Conservation (phyloP, 305 asterid genomes). For the Striga hermonthica region DNA sequence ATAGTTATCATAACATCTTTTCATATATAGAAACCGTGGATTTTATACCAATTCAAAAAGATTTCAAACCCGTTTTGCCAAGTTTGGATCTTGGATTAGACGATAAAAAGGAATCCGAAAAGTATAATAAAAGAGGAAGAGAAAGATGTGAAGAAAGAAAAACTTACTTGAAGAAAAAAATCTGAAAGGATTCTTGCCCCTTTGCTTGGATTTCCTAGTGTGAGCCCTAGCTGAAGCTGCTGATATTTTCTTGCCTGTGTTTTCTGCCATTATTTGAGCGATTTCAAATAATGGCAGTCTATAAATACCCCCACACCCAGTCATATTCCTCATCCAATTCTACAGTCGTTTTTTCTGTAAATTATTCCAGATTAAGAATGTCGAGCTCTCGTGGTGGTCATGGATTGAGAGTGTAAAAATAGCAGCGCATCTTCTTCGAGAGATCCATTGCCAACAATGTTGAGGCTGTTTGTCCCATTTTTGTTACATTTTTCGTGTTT, state of each 20-base stretch:
- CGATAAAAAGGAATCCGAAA: background rate
- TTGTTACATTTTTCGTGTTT: no score
- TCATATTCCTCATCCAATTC: no score
- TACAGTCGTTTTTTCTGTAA: no score
- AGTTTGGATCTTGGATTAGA: background rate
- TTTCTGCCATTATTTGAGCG: constrained; percentile 26
- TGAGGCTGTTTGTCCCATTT: no score
- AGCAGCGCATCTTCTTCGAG: no score
- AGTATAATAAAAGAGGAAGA: constrained; percentile 9
- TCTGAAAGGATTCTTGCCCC: constrained; percentile 16
- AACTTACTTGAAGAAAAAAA: constrained; percentile 37
- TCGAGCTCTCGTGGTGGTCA: no score
- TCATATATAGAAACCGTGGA: no score
- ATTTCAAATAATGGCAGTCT: no score
- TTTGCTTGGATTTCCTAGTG: constrained; percentile 37
- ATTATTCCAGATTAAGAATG: no score
- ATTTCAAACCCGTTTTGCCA: background rate
- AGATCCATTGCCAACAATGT: no score
- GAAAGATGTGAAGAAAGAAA: constrained; percentile 17
- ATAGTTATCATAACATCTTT: background rate
- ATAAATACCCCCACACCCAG: no score
- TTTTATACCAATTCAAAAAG: background rate
- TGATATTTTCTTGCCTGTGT: constrained; percentile 34
- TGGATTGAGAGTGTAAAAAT: no score
- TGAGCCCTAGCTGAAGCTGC: constrained; percentile 49